Evolutionary conservation across 768 basidiomycete genomes (phyloP), one percentile per base, ranked within the genome.

Genomic region (Mrakia hoshinonis): DNA sequence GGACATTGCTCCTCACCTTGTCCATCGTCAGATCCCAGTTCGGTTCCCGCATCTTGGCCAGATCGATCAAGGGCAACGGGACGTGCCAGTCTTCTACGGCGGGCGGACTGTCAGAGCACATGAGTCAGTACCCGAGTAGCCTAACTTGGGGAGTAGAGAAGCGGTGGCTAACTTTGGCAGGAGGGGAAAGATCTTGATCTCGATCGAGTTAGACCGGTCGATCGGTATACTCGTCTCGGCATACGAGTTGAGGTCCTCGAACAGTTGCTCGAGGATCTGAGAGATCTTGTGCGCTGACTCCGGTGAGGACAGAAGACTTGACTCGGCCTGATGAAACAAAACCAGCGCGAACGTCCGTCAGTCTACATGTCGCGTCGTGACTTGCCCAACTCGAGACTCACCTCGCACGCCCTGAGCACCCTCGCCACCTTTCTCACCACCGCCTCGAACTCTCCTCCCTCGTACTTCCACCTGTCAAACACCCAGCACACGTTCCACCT

Each of bases 11-110:
- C n/a, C 77, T 36, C 67, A 89, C 91, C 84, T 92, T 92, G 61
- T 85, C 84, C 82, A 97, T 89, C 5, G 96, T 95, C 49, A 98
- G 83, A 80, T 99, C 96, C 96, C 96, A 98, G 75, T 92, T 95
- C 26, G 87, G 87, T 76, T 96, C 91, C 38, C 88, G 84, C 73
- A 92, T 83, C 74, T 86, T 89, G 0, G 85, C 82, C 38, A 98
- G 82, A 76, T 91, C 88, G 71, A 96, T 90, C 7, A 98, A 83
- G 1, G 92, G 87, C 9, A 98, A 82, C 0, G 96, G 96, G 1
- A 98, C 96, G 82, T 90, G 87, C 96, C 96, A 99, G 76, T 96
- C 91, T 74, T 87, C 85, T 15, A 97, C 91, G 4, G 83, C 82
- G 0, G 89, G 89, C 22, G 96, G 95, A 75, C 97, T 98, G 26